Base-by-base conservation (phyloP, 2,329 filamentous ascomycete species). In the Sporothrix mexicana region DNA sequence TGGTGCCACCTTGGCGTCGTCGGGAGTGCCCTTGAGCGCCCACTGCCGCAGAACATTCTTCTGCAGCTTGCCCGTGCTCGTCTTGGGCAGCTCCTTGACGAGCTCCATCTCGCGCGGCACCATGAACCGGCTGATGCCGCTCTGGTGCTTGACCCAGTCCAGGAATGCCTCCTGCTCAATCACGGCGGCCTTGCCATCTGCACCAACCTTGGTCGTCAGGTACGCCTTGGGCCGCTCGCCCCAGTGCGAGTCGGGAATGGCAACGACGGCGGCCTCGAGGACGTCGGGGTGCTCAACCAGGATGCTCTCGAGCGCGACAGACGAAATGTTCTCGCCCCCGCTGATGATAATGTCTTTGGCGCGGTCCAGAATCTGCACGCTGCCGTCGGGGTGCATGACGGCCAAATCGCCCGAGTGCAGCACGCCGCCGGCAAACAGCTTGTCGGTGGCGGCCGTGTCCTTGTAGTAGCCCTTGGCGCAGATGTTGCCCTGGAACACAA, bases 291-390 rank as follows among this genome's bases (percentile, higher is more conserved):
- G 96, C 67, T 93, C 91, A 6, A 92, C 92, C 1, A 99, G 87
- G 90, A 97, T 93, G 74, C 91, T 90, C 82, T 99, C 96, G 3
- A 99, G 87, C 0, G 96, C 94, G 1, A 99, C 92, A 0, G 93
- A 97, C 2, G 93, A 97, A 75, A 99, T 98, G 80, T 99, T 99
- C 82, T 99, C 96, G 73, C 96, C 96, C 93, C 93, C 93, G 70
- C 93, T 97, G 75, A 99, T 99, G 78, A 99, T 99, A 70, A 99
- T 98, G 80, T 99, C 96, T 84, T 99, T 99, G 15, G 94, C 93
- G 23, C 96, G 88, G 82, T 99, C 96, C 73, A 97, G 85, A 75
- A 99, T 97, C 84, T 98, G 94, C 61, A 94, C 91, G 73, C 93
- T 92, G 1, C 95, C 95, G 80, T 98, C 96, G 0, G 92, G 87